Base-by-base conservation (phyloP, 108 stramenopile species). In the Hondaea fermentalgiana region DNA sequence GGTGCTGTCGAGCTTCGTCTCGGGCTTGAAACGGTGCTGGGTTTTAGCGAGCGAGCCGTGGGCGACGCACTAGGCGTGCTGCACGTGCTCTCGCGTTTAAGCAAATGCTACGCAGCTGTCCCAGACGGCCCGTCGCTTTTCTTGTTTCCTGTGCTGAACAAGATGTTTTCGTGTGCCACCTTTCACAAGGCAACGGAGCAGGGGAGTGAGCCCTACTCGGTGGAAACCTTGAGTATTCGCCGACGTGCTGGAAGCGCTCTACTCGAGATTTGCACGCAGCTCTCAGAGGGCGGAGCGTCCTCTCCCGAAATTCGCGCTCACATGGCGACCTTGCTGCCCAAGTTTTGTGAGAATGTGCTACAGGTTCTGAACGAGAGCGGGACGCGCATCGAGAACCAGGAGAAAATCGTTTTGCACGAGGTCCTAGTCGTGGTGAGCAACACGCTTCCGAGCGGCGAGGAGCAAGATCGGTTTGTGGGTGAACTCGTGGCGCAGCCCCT, bases 341-440 rank as follows among this genome's bases (percentile, higher is more conserved):
- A 8, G 4, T 83, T 83, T 53, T 83, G 76, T 3, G 51, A 83
- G n/a, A 47, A 83, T 53, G 76, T 83, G 45, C 51, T 83, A 6
- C 12, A 53, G n/a, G 45, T 53, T 10, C 76, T 83, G 6, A 83
- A 83, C 49, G 76, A 47, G 25, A 83, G 49, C 49, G 76, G 51
- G n/a, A 12, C 45, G n/a, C 45, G 49, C 23, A 83, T 53, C n/a
- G 49, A 53, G 23, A 47, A 47, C n/a, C 51, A 83, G 49, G 76
- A 83, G 23, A 83, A 83, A 28, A 47, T 83, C 16, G 49, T 83
- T 12, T 23, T 83, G 49, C 51, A 83, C 3, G 76, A 83, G 76
- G 76, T 83, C 25, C 76, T 83, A 2, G 76, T 83, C 16, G 49
- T 83, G 10, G 76, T 83, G n/a, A 83, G 76, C 51, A 83, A 83